A percentile compares a stretch with the other conserved stretches of the same genome.
phyloP scores from a whole-genome alignment of 2,329 filamentous ascomycete species.

The Trichoderma asperellum region DNA sequence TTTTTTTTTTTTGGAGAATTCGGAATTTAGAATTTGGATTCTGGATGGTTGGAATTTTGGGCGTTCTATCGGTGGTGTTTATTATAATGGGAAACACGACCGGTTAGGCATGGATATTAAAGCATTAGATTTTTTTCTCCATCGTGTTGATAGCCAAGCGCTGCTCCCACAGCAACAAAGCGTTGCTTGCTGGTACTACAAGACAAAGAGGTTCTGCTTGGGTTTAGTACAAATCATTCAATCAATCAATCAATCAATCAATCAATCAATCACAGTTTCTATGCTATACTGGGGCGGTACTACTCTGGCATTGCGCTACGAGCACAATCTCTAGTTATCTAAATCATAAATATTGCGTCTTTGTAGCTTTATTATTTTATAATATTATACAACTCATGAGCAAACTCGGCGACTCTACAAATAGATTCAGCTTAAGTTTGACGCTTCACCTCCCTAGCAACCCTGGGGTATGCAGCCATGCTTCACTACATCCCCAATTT shows the following conservation, averaged over 20 bases:
- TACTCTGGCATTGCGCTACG: neutral
- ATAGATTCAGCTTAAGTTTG: slow-evolving; percentile 12
- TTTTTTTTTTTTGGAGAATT: neutral
- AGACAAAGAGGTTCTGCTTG: neutral
- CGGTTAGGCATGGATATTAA: neutral
- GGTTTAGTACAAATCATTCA: neutral
- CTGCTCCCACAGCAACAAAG: too few relatives aligned
- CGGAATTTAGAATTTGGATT: neutral
- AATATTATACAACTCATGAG: slow-evolving; percentile 23
- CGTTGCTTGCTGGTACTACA: neutral
- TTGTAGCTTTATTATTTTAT: slow-evolving; percentile 24
- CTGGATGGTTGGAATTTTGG: neutral
- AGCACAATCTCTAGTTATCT: neutral
- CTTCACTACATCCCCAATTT: slow-evolving; percentile 17
- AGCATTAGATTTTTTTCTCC: neutral
- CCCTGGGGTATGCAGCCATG: slow-evolving; percentile 3
- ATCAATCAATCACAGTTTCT: neutral
- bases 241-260: neutral
- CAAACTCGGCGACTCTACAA: slow-evolving; percentile 20
- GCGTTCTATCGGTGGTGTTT: neutral
- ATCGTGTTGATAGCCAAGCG: neutral
- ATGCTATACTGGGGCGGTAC: neutral
- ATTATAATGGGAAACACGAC: neutral
- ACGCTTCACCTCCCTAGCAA: neutral
- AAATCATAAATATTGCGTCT: slow-evolving; percentile 4